Conservation (phyloP, 208 protist genomes). For the Phytomonas serpens region DNA sequence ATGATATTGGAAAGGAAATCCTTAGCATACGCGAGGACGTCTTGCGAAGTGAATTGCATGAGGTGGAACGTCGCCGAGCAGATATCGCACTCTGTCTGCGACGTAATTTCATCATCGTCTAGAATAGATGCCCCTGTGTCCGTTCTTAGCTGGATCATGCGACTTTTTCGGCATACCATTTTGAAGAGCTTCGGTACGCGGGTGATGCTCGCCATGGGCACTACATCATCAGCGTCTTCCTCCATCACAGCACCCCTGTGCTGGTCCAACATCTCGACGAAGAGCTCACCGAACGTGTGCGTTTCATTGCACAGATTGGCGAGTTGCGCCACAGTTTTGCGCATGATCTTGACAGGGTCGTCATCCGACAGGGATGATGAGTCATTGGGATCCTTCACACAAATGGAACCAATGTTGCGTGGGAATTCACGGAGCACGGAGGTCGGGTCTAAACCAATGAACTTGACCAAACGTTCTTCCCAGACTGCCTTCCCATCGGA, state of each 20-base stretch:
- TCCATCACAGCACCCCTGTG: constrained; percentile 13
- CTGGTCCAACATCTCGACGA: constrained; percentile 26
- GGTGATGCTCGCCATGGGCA: background rate
- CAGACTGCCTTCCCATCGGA: background rate
- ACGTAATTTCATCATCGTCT: background rate
- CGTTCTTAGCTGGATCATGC: background rate
- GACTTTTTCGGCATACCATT: background rate
- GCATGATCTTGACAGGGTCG: constrained; percentile 4
- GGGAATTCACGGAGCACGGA: background rate
- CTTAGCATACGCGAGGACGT: constrained; percentile 50
- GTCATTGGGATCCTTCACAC: background rate
- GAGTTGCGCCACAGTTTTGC: constrained; percentile 24
- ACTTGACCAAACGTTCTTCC: background rate
- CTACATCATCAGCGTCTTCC: constrained; percentile 1
- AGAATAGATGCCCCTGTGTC: background rate
- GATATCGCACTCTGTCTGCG: constrained; percentile 8
- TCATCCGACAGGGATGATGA: background rate
- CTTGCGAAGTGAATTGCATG: constrained; percentile 70
- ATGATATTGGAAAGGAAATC: constrained; percentile 18
- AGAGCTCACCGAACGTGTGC: constrained; percentile 21
- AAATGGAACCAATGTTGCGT: background rate
- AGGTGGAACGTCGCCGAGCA: constrained; percentile 47
- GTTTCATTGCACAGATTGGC: constrained; percentile 49
- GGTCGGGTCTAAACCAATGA: background rate
- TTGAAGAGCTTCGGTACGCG: background rate